These are phyloP conservation scores for Chimonanthus salicifolius DNA, from an alignment of 164 flowering plant species.

Conservation along the genomic window DNA sequence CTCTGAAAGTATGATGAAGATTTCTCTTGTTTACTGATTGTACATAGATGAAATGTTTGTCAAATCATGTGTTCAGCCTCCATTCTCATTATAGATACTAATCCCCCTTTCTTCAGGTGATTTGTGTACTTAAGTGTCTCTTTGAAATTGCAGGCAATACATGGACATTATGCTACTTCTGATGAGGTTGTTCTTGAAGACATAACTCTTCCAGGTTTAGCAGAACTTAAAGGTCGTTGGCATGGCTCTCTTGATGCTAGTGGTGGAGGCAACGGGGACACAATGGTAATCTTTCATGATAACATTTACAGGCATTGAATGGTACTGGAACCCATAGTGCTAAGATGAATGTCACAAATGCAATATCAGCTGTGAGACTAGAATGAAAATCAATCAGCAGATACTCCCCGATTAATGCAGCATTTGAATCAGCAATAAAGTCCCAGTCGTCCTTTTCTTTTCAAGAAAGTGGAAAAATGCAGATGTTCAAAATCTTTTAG, in stretches of 20 bases:
- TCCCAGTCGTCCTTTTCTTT: too few relatives aligned
- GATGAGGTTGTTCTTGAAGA: conserved; percentile 88
- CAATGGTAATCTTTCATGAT: conserved; percentile 43
- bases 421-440: too few relatives aligned
- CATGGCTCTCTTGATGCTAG: conserved; percentile 95
- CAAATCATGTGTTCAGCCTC: not conserved
- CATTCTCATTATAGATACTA: not conserved
- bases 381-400: too few relatives aligned
- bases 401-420: too few relatives aligned
- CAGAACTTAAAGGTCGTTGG: conserved; percentile 93
- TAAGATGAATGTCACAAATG: too few relatives aligned
- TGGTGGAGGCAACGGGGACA: conserved; percentile 99
- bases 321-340: too few relatives aligned
- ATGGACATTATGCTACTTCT: conserved; percentile 40
- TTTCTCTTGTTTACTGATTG: not conserved
- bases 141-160: conserved; percentile 47
- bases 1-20: not conserved
- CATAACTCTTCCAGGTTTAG: conserved; percentile 79
- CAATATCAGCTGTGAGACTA: too few relatives aligned
- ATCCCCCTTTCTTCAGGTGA: not conserved
- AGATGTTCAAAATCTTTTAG: too few relatives aligned
- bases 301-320: not conserved
- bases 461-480: too few relatives aligned
- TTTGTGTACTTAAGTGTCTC: not conserved
- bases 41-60: not conserved